Base-by-base conservation (phyloP, 2,329 filamentous ascomycete genomes). In the Phyllosticta citrichinensis region DNA sequence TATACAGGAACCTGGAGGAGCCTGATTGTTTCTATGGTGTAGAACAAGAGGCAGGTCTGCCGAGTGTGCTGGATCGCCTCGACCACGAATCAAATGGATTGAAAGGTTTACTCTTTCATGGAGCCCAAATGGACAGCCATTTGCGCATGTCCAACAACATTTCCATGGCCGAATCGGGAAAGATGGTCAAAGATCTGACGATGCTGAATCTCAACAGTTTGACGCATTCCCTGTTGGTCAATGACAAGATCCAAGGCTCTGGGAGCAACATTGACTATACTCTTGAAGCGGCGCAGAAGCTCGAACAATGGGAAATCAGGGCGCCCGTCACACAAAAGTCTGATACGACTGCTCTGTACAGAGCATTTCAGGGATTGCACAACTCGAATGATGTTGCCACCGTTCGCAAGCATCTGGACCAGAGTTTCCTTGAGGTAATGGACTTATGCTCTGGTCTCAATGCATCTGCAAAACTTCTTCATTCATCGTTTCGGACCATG, bases 21-120 rank as follows among this genome's bases (percentile, higher is more conserved):
- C 93, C 92, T 1, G 94, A 99, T 72, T 87, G 91, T 0, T 99
- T 96, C 72, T 99, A 99, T 70, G 95, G 94, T 3, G 81, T 97
- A 8, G 84, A 89, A 52, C 88, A 95, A 72, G 83, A 84, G 51
- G 83, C 91, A 6, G 91, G 86, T 62, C 76, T 99, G 17, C 79
- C 83, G 17, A 90, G 87, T 11, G 87, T 97, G 0, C 79, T 97
- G 62, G 83, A 87, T 57, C 86, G 89, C 10, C 81, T 97, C 4
- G 91, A 96, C 66, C 93, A 97, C 69, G 94, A 99, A 74, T 87
- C 86, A 56, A 87, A 96, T 66, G 92, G 92, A 0, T 80, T 86
- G 57, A 96, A 95, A 69, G 93, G 89, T 65, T 81, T 99, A 19
- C 87, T 94, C 24, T 96, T 97, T 67, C 87, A 93, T 62, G 91